Evolutionary conservation across 2,329 filamentous ascomycete species (phyloP), one percentile per base, ranked within the genome.

Genomic region (Aureobasidium pullulans): DNA sequence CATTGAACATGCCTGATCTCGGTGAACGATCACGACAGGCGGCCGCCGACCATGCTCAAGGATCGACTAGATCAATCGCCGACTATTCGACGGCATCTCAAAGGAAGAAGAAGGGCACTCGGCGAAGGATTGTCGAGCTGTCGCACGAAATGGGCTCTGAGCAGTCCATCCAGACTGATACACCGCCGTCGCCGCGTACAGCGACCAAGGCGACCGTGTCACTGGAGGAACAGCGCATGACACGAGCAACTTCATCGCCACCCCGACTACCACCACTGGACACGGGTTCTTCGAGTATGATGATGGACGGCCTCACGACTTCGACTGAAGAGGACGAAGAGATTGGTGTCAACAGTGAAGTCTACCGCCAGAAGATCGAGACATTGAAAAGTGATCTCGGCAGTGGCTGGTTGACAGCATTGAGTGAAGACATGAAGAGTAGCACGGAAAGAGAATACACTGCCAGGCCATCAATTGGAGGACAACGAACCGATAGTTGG

Each of bases 321-420:
- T 19, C 43, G 6, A 5, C n/a, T 9, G 60, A 61, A 3, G 67
- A 67, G 15, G 65, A 66, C 4, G 64, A 68, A 46, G 68, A 67
- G 28, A 57, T 67, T 11, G 66, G 62, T 10, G 63, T 64, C 29
- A 62, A 66, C 15, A 66, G 68, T 8, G 69, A 72, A 56, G 49
- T 70, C 7, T 97, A 96, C 73, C 85, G 88, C 60, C 89, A 89
- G 71, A 94, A 94, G 72, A 87, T 97, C 58, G 91, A 96, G 72
- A 85, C 88, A 3, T 76, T 96, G 57, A 87, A 91, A 62, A 87
- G 87, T 68, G 90, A 93, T 68, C 86, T 96, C 64, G 92, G 92
- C 34, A 90, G 86, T 66, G 88, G 86, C 39, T 99, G 96, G 81
- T 81, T 99, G 40, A 92, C 86, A 63, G 90, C 89, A 13, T 78